Percentiles rank a stretch among this genome's conserved stretches.
Conservation (phyloP, 352 stramenopile genomes). For the Phytophthora europaea region DNA sequence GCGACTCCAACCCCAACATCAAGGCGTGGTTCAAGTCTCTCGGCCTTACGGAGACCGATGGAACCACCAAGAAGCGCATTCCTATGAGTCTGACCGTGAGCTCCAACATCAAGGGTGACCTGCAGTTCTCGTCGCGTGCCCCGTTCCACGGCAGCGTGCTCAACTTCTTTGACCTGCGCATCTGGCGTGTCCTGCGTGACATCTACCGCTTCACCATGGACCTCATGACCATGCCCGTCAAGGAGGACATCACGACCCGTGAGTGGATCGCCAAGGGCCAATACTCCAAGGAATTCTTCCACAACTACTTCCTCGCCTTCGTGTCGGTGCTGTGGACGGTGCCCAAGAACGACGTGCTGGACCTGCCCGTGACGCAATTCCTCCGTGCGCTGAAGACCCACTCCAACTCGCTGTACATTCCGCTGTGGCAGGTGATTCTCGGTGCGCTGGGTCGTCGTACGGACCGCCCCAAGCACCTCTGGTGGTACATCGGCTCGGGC, state of each 20-base stretch:
- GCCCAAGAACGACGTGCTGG: constrained; percentile 85
- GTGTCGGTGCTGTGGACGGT: constrained; percentile 90
- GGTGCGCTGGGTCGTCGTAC: constrained; percentile 74
- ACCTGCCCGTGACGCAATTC: constrained; percentile 86
- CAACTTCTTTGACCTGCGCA: constrained; percentile 79
- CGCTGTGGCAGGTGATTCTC: constrained; percentile 86
- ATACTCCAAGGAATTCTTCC: constrained; percentile 89
- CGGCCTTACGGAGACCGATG: constrained; percentile 82
- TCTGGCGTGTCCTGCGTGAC: constrained; percentile 87
- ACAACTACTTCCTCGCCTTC: constrained; percentile 90
- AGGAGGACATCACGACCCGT: constrained; percentile 78
- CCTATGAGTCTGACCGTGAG: constrained; percentile 90
- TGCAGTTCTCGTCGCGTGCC: constrained; percentile 88
- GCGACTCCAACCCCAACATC: constrained; percentile 92
- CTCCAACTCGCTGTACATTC: constrained; percentile 90
- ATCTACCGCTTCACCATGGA: constrained; percentile 92
- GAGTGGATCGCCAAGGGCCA: constrained; percentile 75
- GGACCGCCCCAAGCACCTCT: constrained; percentile 85
- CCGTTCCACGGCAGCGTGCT: constrained; percentile 73
- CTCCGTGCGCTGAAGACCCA: constrained; percentile 90
- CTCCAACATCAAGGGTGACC: constrained; percentile 80
- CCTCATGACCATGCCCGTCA: constrained; percentile 87
- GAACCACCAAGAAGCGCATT: constrained; percentile 89
- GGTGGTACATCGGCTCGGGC: constrained; percentile 87
- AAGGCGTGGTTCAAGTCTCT: constrained; percentile 92